Evolutionary conservation across 306 rosid species (phyloP).

Genomic region (Astragalus glycyphyllos): DNA sequence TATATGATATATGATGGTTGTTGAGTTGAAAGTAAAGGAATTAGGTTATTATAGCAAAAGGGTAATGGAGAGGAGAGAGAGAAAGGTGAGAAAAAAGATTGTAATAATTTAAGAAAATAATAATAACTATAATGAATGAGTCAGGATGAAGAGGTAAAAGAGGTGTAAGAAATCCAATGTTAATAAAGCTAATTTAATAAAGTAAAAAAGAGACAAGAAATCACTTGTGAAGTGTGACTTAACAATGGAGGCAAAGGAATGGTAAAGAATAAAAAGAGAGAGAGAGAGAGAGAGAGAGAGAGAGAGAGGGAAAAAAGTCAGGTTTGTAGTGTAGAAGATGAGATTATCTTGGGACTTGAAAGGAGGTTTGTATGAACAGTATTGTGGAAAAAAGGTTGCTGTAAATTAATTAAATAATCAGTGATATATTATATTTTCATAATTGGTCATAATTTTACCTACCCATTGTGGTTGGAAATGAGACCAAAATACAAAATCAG

Average conservation of each 20-base stretch:
- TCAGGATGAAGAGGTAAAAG: constrained; percentile 32
- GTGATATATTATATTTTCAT: not conserved
- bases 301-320: constrained; percentile 50
- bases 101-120: constrained; percentile 44
- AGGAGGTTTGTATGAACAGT: constrained; percentile 40
- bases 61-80: constrained; percentile 41
- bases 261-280: constrained; percentile 31
- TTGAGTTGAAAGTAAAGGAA: constrained; percentile 34
- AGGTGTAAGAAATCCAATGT: constrained; percentile 58
- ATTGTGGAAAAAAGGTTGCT: constrained; percentile 3
- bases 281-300: constrained; percentile 25
- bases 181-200: constrained; percentile 54
- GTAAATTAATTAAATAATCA: not conserved
- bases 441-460: constrained; percentile 32
- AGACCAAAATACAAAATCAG: constrained; percentile 49
- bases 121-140: constrained; percentile 50
- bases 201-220: constrained; percentile 63
- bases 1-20: constrained; percentile 13
- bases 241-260: constrained; percentile 53
- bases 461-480: constrained; percentile 35
- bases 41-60: constrained; percentile 49
- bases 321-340: constrained; percentile 15
- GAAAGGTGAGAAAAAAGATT: constrained; percentile 46
- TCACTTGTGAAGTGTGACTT: constrained; percentile 73
- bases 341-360: constrained; percentile 71